A percentile compares a stretch with the other conserved stretches of the same genome.
phyloP scores from a whole-genome alignment of 2,329 filamentous ascomycete genomes.

The Pseudogymnoascus sp. region DNA sequence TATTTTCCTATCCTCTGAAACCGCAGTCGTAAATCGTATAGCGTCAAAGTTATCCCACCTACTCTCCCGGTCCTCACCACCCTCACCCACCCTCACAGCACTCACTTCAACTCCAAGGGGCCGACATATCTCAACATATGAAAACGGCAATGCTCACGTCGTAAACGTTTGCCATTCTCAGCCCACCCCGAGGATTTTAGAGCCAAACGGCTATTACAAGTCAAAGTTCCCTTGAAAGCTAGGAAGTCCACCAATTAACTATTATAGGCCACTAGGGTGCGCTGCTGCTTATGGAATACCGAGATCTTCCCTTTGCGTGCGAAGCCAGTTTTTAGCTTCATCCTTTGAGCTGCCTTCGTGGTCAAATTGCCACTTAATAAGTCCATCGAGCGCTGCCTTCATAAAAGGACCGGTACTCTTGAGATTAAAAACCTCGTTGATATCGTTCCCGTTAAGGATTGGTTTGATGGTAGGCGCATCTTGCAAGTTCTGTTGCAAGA shows the following conservation, averaged over 20 bases:
- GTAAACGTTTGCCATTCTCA: too few species aligned
- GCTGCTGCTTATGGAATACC: neutral
- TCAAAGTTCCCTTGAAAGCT: too few species aligned
- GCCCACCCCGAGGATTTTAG: too few species aligned
- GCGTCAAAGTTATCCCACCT: neutral
- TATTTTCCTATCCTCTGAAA: neutral
- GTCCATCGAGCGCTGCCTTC: slow-evolving; percentile 50
- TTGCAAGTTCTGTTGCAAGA: neutral
- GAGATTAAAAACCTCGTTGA: slow-evolving; percentile 43
- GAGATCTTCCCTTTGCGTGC: neutral
- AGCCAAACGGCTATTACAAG: too few species aligned
- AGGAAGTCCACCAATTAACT: neutral
- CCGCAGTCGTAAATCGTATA: neutral
- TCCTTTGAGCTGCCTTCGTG: neutral
- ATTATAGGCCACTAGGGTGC: neutral
- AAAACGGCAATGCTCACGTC: too few species aligned
- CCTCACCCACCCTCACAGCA: too few species aligned
- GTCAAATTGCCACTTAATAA: slow-evolving; percentile 57
- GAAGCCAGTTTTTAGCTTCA: neutral
- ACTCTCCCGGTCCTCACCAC: too few species aligned
- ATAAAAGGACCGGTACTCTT: slow-evolving; percentile 53
- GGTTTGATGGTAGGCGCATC: neutral
- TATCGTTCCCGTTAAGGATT: slow-evolving; percentile 39
- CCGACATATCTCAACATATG: too few species aligned
- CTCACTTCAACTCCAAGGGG: too few species aligned